phyloP scores from a whole-genome alignment of 177 flowering plant genomes.

The Vitis hybrid region DNA sequence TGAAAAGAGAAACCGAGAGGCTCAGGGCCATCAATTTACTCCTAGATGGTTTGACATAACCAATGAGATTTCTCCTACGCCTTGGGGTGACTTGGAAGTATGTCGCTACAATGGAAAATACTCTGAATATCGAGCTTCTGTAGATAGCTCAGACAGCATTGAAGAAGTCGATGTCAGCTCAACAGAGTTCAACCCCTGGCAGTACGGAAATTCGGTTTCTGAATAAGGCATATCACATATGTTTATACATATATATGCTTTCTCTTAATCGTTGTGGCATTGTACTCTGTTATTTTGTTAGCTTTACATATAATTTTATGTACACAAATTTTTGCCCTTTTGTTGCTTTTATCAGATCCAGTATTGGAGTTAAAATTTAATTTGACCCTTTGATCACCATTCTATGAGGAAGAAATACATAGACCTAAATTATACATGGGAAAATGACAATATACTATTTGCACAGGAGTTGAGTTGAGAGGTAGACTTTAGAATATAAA shows the following conservation, averaged over 20 bases:
- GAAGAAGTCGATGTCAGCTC: conserved; percentile 40
- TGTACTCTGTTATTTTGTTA: neutral
- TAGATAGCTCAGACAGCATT: conserved; percentile 42
- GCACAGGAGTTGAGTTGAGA: too few relatives aligned
- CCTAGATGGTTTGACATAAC: conserved; percentile 82
- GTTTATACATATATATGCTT: neutral
- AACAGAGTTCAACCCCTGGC: conserved; percentile 87
- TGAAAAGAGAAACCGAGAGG: conserved; percentile 77
- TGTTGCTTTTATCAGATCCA: too few relatives aligned
- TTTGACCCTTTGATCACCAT: too few relatives aligned
- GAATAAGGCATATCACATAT: conserved; percentile 20
- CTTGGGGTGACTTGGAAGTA: conserved; percentile 93
- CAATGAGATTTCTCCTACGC: conserved; percentile 64
- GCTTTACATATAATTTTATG: too few relatives aligned
- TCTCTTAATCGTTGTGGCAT: neutral
- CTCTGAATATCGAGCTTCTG: conserved; percentile 58
- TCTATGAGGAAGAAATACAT: too few relatives aligned
- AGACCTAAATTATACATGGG: too few relatives aligned
- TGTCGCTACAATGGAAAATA: conserved; percentile 81
- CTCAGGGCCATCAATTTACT: conserved; percentile 54
- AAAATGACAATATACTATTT: too few relatives aligned
- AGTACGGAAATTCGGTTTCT: conserved; percentile 40
- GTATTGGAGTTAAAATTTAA: too few relatives aligned
- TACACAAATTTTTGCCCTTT: too few relatives aligned
- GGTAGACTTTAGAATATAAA: too few relatives aligned